phyloP scores from a whole-genome alignment of 257 asterid genomes.

The Anisodus acutangulus region DNA sequence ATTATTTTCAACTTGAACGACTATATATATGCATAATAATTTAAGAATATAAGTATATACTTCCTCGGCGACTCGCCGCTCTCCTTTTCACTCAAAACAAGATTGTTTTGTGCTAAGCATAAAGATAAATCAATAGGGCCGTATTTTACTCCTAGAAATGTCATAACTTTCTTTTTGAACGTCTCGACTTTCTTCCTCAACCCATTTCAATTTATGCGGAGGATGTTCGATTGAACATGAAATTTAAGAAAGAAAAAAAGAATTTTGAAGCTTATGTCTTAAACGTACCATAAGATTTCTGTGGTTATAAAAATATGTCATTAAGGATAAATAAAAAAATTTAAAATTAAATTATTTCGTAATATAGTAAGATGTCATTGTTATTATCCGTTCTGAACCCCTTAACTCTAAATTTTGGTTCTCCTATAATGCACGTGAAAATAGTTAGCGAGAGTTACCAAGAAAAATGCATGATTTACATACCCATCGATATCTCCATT shows the following conservation, averaged over 20 bases:
- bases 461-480: not conserved
- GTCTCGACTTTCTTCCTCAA: no score
- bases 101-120: no score
- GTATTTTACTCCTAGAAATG: no score
- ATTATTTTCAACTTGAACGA: not conserved
- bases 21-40: not conserved
- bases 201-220: not conserved
- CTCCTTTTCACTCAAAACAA: no score
- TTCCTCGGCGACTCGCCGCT: no score
- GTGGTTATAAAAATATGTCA: not conserved
- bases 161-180: no score
- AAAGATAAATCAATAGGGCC: no score
- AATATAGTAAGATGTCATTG: not conserved
- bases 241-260: not conserved
- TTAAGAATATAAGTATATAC: no score
- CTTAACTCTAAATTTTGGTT: not conserved
- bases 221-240: not conserved
- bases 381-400: not conserved
- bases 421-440: no score
- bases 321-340: not conserved
- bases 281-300: not conserved
- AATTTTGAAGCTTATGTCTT: not conserved
- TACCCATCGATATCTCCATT: constrained; percentile 29
- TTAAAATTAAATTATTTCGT: not conserved
- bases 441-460: not conserved